Base-by-base conservation (phyloP, 352 stramenopile species). In the Phytophthora agathidicida region DNA sequence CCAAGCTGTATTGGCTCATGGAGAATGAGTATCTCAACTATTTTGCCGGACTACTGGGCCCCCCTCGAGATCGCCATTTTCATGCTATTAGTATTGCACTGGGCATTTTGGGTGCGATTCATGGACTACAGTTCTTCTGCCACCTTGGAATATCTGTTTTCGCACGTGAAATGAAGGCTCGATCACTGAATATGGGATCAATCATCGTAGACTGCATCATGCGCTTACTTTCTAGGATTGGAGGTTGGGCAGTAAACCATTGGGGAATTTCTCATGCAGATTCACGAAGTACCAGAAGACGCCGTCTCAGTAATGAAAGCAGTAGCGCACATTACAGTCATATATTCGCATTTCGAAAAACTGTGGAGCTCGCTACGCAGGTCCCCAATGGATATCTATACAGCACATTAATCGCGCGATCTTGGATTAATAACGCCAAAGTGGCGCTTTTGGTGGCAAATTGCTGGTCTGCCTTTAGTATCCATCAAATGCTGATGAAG, bases 361-460 rank as follows among this genome's bases (percentile, higher is more conserved):
- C 75, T 2, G 10, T 86, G 1, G 73, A 86, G 44, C 68, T 84
- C 37, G 55, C 55, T 7, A 78, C 65, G 4, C 78, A 85, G 31
- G 55, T 73, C 1, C 36, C 65, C 3, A 76, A 83, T 28, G 68
- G 76, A 3, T 85, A 85, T 47, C 51, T 61, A 7, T 71, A 69
- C 30, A 89, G 79, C 32, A 38, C 68, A 1, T 41, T 75, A 2
- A 67, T 89, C 10, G 60, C 76, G 1, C 64, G 64, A 9, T 51
- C 65, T 9, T 86, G 74, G 75, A 71, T 86, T 33, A 89, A 89
- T 47, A 65, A 75, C 38, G 17, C 71, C 3, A 82, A 68, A 4
- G 76, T 89, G 13, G 36, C 23, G 6, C 20, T 86, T n/a, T 61
- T 79, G 13, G 67, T 77, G 24, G 19, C 57, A 38, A 86, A 78